phyloP scores from a whole-genome alignment of 2,329 filamentous ascomycete species.

The Phyllosticta citriasiana region DNA sequence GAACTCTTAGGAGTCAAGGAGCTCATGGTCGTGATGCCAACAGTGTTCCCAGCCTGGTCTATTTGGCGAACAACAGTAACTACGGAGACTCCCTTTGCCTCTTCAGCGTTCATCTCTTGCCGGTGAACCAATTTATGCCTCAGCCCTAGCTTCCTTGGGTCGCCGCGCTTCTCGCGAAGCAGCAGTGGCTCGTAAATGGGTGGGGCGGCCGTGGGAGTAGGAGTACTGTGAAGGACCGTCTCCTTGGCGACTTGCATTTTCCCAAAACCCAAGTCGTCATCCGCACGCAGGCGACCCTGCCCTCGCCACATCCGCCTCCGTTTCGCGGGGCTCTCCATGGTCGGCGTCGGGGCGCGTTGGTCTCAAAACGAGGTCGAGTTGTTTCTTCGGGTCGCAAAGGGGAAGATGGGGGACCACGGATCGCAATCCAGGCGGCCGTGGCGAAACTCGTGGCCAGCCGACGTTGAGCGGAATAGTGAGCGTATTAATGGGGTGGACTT shows the following conservation, averaged over 20 bases:
- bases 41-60: constrained; percentile 7
- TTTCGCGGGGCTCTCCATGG: constrained; percentile 24
- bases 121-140: constrained; percentile 26
- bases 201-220: constrained; percentile 3
- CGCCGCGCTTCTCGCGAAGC: constrained; percentile 16
- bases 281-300: constrained; percentile 19
- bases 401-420: not conserved
- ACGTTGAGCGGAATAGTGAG: constrained; percentile 2
- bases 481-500: not conserved
- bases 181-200: constrained; percentile 15
- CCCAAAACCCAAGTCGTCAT: constrained; percentile 11
- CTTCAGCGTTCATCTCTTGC: constrained; percentile 13
- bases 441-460: not conserved
- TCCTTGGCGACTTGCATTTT: constrained; percentile 10
- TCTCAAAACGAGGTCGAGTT: not conserved
- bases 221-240: constrained; percentile 14
- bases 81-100: constrained; percentile 1
- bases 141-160: constrained; percentile 18
- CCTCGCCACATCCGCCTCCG: constrained; percentile 17
- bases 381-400: not conserved
- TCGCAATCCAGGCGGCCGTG: constrained; percentile 7
- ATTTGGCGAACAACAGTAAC: constrained; percentile 9
- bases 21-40: constrained; percentile 9
- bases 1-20: not conserved
- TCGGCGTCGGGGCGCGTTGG: constrained; percentile 1